A percentile compares a stretch with the other conserved stretches of the same genome.
Evolutionary conservation across 441 rosid species (phyloP).

Genomic region (Erodium moschatum): DNA sequence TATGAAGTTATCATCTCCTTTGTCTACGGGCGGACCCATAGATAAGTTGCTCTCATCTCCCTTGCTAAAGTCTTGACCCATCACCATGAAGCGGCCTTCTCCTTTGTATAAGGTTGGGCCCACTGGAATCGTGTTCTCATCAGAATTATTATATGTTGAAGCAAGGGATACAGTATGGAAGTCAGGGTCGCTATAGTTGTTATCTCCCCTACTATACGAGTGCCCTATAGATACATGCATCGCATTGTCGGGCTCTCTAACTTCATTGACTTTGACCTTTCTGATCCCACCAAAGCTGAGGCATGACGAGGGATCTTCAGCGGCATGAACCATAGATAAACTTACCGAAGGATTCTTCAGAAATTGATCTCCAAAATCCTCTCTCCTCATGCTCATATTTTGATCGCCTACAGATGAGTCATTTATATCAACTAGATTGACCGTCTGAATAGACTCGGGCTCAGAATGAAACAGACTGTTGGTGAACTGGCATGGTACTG

Average conservation of each 20-base stretch:
- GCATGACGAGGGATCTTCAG: constrained; percentile 39
- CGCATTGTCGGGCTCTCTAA: constrained; percentile 36
- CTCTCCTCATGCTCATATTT: constrained; percentile 33
- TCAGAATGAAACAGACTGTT: constrained; percentile 36
- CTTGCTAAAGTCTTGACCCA: constrained; percentile 37
- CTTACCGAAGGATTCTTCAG: constrained; percentile 39
- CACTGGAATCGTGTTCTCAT: constrained; percentile 26
- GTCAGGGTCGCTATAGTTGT: constrained; percentile 28
- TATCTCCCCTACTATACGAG: constrained; percentile 32
- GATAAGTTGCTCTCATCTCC: constrained; percentile 34
- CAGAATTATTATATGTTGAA: constrained; percentile 23
- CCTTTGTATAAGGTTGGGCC: constrained; percentile 37
- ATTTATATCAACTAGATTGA: constrained; percentile 43
- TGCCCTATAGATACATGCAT: constrained; percentile 35
- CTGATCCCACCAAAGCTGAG: constrained; percentile 42
- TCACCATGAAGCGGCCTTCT: constrained; percentile 31
- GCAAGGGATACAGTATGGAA: constrained; percentile 25
- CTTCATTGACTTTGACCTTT: constrained; percentile 51
- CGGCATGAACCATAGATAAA: constrained; percentile 46
- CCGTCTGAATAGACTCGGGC: constrained; percentile 35
- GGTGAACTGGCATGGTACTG: constrained; percentile 41
- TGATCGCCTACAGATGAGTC: constrained; percentile 30
- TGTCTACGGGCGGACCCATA: constrained; percentile 44
- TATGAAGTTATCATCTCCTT: constrained; percentile 33
- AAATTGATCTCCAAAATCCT: constrained; percentile 34